Evolutionary conservation across 1,139 yeast species (phyloP), one percentile per base, ranked within the genome.

Genomic region (Magnusiomyces paraingens): DNA sequence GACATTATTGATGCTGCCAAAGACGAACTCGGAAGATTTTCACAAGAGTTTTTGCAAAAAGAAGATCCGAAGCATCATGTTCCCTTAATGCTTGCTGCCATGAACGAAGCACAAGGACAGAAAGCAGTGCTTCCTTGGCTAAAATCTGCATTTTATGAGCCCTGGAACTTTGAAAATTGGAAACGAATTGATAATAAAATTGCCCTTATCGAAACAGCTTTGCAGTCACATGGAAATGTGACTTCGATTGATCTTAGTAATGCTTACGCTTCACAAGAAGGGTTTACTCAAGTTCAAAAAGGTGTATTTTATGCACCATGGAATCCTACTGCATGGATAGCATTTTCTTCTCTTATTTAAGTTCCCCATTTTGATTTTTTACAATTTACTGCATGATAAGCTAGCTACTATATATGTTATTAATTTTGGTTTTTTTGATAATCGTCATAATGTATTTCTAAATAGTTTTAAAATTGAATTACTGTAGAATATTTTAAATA

Each of bases 151-250:
- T 71, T 84, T 57, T 71, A 85, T 62, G 85, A 86, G 71, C 97
- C 97, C 0, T 78, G 79, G 43, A 86, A 84, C 61, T 75, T 75
- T 59, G 71, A 73, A 18, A 77, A 86, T 6, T 91, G 98, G 98
- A 74, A 73, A 47, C 73, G 79, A 21, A 67, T 91, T 45, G 80
- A 81, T 62, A 65, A 71, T 18, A 71, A 71, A 48, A 75, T 81
- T 11, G 82, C 88, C 0, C 71, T 84, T 55, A 79, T 79, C 54
- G 73, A 85, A 20, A 78, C 82, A 3, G 11, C 29, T 14, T 15
- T 21, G 15, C 60, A 52, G 29, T 55, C 55, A 42, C 57, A 58
- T 35, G 50, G 68, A n/a, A 77, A 77, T 57, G 77, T 82, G 32
- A 75, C 78, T 2, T 77, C 87, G 0, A 61, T 60, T 2, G 81